phyloP scores from a whole-genome alignment of 1,284 basidiomycete genomes.

The Trametes pubescens region DNA sequence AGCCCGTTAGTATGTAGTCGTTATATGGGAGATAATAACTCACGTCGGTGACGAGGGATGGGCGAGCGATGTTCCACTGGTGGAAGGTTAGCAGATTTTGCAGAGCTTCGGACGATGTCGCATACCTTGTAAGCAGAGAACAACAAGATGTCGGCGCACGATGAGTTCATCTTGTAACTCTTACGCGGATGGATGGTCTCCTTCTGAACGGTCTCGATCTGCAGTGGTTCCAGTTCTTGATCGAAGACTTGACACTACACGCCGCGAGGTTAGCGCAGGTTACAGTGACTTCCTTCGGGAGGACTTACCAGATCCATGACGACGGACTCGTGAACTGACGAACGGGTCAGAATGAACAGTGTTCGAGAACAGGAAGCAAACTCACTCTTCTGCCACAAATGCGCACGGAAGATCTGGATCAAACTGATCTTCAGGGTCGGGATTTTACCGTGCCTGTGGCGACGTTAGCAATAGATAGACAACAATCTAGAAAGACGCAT shows the following conservation, averaged over 20 bases:
- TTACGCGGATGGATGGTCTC: slow-evolving; percentile 99
- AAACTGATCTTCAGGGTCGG: slow-evolving; percentile 97
- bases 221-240: slow-evolving; percentile 97
- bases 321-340: slow-evolving; percentile 83
- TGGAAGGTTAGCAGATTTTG: slow-evolving; percentile 18
- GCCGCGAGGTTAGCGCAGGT: background rate
- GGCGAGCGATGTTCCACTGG: slow-evolving; percentile 96
- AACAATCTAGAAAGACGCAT: slow-evolving; percentile 34
- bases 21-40: slow-evolving; percentile 38
- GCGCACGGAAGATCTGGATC: slow-evolving; percentile 99
- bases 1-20: slow-evolving; percentile 7
- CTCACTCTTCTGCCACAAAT: slow-evolving; percentile 98
- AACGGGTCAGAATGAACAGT: slow-evolving; percentile 10
- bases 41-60: slow-evolving; percentile 94
- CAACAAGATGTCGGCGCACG: slow-evolving; percentile 94
- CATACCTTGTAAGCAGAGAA: slow-evolving; percentile 92
- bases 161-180: slow-evolving; percentile 99
- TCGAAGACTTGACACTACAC: slow-evolving; percentile 97
- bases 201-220: slow-evolving; percentile 99
- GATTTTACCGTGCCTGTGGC: slow-evolving; percentile 92
- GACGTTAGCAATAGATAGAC: slow-evolving; percentile 24
- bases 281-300: background rate
- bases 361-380: slow-evolving; percentile 33
- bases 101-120: background rate
- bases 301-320: slow-evolving; percentile 90